Evolutionary conservation across 495 filamentous ascomycete species (phyloP).

Genomic region (Talaromyces nanjingensis): DNA sequence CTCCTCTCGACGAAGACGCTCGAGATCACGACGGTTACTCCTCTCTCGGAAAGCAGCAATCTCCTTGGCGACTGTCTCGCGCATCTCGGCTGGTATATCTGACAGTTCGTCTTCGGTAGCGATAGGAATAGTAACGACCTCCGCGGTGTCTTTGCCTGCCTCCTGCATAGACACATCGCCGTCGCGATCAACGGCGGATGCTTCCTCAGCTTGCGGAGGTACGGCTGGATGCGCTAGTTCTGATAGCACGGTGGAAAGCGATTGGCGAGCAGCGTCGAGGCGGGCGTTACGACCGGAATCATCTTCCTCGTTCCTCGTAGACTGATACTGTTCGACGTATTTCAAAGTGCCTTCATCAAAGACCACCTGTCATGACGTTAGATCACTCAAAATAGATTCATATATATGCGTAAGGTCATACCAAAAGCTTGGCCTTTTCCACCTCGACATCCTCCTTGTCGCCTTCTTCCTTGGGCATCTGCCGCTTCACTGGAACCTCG

Average conservation of each 20-base stretch:
- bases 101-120: slow-evolving; percentile 89
- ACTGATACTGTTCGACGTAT: slow-evolving; percentile 75
- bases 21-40: slow-evolving; percentile 79
- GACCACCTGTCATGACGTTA: slow-evolving; percentile 44
- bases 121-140: slow-evolving; percentile 87
- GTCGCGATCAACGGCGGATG: slow-evolving; percentile 45
- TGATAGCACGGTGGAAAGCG: slow-evolving; percentile 57
- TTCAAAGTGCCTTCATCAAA: slow-evolving; percentile 75
- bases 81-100: slow-evolving; percentile 93
- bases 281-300: slow-evolving; percentile 58
- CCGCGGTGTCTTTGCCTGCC: slow-evolving; percentile 49
- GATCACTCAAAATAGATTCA: neutral
- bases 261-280: slow-evolving; percentile 57
- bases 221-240: slow-evolving; percentile 64
- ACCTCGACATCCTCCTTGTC: slow-evolving; percentile 50
- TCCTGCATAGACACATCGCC: slow-evolving; percentile 71
- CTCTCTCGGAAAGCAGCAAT: slow-evolving; percentile 91
- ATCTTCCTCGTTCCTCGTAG: slow-evolving; percentile 57
- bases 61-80: slow-evolving; percentile 91
- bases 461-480: slow-evolving; percentile 38
- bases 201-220: slow-evolving; percentile 41
- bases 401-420: slow-evolving; percentile 20
- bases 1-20: slow-evolving; percentile 80
- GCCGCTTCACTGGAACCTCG: slow-evolving; percentile 75
- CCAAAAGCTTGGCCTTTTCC: slow-evolving; percentile 62